Conservation (phyloP, 2,329 filamentous ascomycete genomes). For the Fusarium cicatricum region DNA sequence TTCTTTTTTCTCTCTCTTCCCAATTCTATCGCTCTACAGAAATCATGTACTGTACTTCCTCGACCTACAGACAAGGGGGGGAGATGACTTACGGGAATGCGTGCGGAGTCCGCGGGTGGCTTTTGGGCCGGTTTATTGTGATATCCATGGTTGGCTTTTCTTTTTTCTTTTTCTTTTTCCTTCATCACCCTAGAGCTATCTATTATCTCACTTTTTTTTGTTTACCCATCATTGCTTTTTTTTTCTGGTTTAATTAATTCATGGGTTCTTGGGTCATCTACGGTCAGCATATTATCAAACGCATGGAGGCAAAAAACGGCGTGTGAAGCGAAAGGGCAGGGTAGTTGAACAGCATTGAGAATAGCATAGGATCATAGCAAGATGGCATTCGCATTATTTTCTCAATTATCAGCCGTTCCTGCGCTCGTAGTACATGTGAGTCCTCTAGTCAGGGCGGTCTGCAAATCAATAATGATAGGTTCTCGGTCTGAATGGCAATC, state of each 20-base stretch:
- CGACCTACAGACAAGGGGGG: slow-evolving; percentile 7
- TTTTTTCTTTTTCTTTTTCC: not conserved
- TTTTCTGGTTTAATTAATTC: not conserved
- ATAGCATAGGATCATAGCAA: not conserved
- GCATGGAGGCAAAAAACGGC: slow-evolving; percentile 9
- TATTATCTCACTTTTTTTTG: slow-evolving; percentile 1
- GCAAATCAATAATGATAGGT: too few species aligned
- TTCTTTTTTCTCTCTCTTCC: slow-evolving; percentile 14
- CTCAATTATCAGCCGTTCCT: not conserved
- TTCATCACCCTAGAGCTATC: not conserved
- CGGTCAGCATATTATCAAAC: slow-evolving; percentile 25
- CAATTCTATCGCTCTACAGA: not conserved
- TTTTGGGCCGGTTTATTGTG: slow-evolving; percentile 20
- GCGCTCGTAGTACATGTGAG: too few species aligned
- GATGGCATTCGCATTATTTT: not conserved
- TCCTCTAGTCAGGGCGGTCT: too few species aligned
- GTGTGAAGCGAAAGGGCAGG: not conserved
- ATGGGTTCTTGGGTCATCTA: slow-evolving; percentile 10
- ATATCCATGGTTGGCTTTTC: slow-evolving; percentile 26
- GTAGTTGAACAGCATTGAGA: not conserved
- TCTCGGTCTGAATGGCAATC: not conserved
- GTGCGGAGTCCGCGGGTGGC: slow-evolving; percentile 29
- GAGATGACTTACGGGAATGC: not conserved
- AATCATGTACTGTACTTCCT: slow-evolving; percentile 15
- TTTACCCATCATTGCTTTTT: not conserved